Base-by-base conservation (phyloP, 768 basidiomycete genomes). In the Phylloporus arenicola region DNA sequence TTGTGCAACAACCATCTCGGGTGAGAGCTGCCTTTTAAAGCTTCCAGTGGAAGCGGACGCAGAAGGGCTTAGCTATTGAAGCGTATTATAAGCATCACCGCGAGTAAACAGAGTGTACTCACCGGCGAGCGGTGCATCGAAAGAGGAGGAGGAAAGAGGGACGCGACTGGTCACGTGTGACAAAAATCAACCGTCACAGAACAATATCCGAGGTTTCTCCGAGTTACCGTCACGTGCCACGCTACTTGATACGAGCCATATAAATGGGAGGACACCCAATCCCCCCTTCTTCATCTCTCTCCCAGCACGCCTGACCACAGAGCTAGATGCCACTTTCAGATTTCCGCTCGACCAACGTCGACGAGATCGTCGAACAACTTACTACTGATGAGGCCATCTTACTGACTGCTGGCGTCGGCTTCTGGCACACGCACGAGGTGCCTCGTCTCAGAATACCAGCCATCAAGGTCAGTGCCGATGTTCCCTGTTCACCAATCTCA, bases 341-440 rank as follows among this genome's bases (percentile, higher is more conserved):
- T 61, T 86, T 89, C 57, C 80, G 81, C 4, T 76, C 77, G 1
- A 85, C 80, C 6, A 63, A 82, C 61, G 71, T 90, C 42, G 71
- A 77, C 53, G 74, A 81, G 41, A 69, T 88, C 46, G 70, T 89
- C 44, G 77, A 80, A n/a, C 71, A 79, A 49, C 68, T 90, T 53
- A 84, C 84, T 2, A 82, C 77, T 0, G 86, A 88, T 33, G 88
- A 90, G 60, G 82, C 86, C 0, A 86, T 89, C 58, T 69, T 74
- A 37, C 72, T 91, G 22, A 84, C 78, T 6, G 84, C 83, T 2
- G 88, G 86, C 16, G 83, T 83, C 17, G 86, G 86, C 14, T 84
- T 85, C 61, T 89, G 87, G 88, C 79, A 85, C 57, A 88, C 88
- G 0, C 78, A 81, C 47, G 71, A 70, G 17, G 68, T 90, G 22